These are phyloP conservation scores for Penicillium bialowiezense DNA, from an alignment of 495 filamentous ascomycete genomes.

Conservation along the genomic window DNA sequence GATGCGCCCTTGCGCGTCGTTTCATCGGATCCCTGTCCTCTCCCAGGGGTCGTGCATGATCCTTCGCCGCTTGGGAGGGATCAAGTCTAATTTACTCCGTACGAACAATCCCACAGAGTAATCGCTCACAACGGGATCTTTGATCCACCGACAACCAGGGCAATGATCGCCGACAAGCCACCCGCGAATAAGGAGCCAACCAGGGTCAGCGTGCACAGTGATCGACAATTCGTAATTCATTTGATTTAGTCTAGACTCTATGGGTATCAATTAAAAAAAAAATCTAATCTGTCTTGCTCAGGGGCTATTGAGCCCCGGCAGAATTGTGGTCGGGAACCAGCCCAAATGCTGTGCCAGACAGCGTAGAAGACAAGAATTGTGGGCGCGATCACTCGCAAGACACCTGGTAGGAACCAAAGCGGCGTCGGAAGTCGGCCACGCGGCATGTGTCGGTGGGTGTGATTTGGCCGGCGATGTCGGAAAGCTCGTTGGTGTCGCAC, in stretches of 20 bases:
- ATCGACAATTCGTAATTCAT: slow-evolving; percentile 3
- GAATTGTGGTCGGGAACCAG: neutral
- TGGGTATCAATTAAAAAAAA: slow-evolving; percentile 8
- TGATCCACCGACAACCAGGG: no score
- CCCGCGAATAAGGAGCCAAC: neutral
- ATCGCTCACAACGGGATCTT: no score
- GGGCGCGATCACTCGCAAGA: slow-evolving; percentile 13
- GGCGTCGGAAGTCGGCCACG: slow-evolving; percentile 6
- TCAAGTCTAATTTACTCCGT: no score
- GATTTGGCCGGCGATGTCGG: slow-evolving; percentile 14
- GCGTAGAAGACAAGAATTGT: neutral
- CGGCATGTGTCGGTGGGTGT: slow-evolving; percentile 12
- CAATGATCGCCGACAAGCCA: neutral
- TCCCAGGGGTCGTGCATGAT: no score
- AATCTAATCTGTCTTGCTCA: neutral
- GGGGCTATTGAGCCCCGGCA: neutral
- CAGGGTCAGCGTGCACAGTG: neutral
- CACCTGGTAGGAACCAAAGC: slow-evolving; percentile 27
- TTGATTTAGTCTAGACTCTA: slow-evolving; percentile 7
- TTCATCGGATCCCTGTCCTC: no score
- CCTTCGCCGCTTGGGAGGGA: no score
- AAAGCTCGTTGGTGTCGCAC: slow-evolving; percentile 21
- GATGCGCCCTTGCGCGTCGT: no score
- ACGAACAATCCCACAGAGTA: no score
- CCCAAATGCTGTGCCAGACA: neutral